Evolutionary conservation across 2,329 filamentous ascomycete genomes (phyloP), one percentile per base, ranked within the genome.

Genomic region (Talaromyces pinophilus): DNA sequence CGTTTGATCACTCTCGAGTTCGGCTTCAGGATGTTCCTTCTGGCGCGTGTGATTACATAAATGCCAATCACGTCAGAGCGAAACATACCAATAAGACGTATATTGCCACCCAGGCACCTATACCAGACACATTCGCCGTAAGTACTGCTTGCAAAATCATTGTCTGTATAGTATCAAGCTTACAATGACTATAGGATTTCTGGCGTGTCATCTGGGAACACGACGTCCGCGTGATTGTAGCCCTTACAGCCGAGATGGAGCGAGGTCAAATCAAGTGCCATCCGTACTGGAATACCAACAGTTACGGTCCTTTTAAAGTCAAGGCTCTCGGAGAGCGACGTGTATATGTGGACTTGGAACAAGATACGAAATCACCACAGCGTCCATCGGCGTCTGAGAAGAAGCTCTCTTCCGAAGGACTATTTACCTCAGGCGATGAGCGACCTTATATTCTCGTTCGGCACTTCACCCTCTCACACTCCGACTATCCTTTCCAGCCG

Each of bases 141-240:
- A 83, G 89, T 80, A 19, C 64, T 19, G 13, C 11, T 48, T n/a
- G 50, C 28, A n/a, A 54, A 10, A 10, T 52, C 10, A 52, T n/a
- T 44, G 7, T 11, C 15, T 40, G 2, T 55, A 19, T 35, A 13
- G 48, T n/a, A 17, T 22, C 11, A 38, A 2, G 17, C 57, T 60
- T 7, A 60, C 38, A 46, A 42, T 28, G 17, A 17, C 8, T 61
- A 2, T 71, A 95, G 92, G 95, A 99, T 77, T 99, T 99, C 75
- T 99, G 95, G 95, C 94, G 92, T 67, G 90, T 97, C 11, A 85
- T 98, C 35, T 99, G 95, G 95, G 93, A 98, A 75, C 92, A 98
- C 78, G 93, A 98, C 75, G 90, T 96, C 3, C 90, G 94, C 62
- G 92, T 98, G 30, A 90, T 99, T 68, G 93, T 98, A 70, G 98